Evolutionary conservation across 495 filamentous ascomycete species (phyloP).

Genomic region (Penicillium waksmanii): DNA sequence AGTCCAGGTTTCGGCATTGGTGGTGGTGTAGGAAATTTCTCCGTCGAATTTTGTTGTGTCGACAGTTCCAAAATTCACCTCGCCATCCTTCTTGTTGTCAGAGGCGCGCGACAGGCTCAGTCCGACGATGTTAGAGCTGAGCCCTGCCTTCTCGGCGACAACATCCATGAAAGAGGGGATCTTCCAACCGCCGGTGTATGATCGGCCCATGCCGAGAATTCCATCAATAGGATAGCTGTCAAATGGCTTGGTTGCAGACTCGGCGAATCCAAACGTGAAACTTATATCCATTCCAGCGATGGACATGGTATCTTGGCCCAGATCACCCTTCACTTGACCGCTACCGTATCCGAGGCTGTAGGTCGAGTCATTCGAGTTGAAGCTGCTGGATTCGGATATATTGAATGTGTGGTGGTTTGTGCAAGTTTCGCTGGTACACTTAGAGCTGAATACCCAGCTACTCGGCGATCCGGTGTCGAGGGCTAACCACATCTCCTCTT

Average conservation of each 20-base stretch:
- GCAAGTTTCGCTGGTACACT: slow-evolving; percentile 66
- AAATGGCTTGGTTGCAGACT: slow-evolving; percentile 69
- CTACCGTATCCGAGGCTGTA: slow-evolving; percentile 68
- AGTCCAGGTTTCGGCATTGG: slow-evolving; percentile 60
- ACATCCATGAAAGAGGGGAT: slow-evolving; percentile 66
- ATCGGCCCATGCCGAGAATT: slow-evolving; percentile 76
- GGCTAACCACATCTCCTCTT: slow-evolving; percentile 69
- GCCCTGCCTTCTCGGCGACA: slow-evolving; percentile 57
- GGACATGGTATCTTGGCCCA: slow-evolving; percentile 64
- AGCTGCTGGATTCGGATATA: slow-evolving; percentile 58
- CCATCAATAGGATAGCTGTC: slow-evolving; percentile 79
- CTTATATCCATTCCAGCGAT: slow-evolving; percentile 65
- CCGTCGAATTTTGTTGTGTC: slow-evolving; percentile 69
- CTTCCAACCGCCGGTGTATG: slow-evolving; percentile 41
- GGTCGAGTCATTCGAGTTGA: slow-evolving; percentile 53
- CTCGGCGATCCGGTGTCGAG: slow-evolving; percentile 79
- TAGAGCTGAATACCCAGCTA: slow-evolving; percentile 75
- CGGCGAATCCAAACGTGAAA: slow-evolving; percentile 71
- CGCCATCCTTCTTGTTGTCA: slow-evolving; percentile 70
- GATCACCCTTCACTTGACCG: slow-evolving; percentile 64
- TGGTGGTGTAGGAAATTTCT: slow-evolving; percentile 63
- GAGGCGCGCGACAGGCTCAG: slow-evolving; percentile 65
- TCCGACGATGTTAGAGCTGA: slow-evolving; percentile 68
- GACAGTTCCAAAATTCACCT: slow-evolving; percentile 73
- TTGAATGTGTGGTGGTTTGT: slow-evolving; percentile 68